Percentiles rank a stretch among this genome's conserved stretches.
Evolutionary conservation across 345 rosid genomes (phyloP).

Genomic region (Populus deltoides): DNA sequence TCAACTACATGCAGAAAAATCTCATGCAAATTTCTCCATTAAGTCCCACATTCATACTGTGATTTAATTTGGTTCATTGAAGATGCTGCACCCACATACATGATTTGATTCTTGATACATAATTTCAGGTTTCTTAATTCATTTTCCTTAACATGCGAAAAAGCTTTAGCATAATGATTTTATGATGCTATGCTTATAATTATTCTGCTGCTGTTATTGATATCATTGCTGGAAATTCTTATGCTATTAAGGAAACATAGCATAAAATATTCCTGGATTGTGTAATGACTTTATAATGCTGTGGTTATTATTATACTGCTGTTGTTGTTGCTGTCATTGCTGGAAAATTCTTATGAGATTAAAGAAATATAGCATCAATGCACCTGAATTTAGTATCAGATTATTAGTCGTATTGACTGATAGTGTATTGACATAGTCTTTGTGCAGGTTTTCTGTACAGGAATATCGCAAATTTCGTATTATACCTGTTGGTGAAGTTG

Average conservation of each 20-base stretch:
- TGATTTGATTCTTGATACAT: background rate
- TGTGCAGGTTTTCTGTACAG: slow-evolving; percentile 80
- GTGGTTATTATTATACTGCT: background rate
- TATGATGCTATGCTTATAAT: background rate
- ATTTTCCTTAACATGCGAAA: background rate
- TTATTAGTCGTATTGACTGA: slow-evolving; percentile 20
- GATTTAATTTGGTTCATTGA: background rate
- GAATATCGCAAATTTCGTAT: slow-evolving; percentile 78
- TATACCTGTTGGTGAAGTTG: slow-evolving; percentile 64
- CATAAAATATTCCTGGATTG: background rate
- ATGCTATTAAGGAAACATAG: background rate
- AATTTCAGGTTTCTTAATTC: background rate
- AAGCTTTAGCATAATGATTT: background rate
- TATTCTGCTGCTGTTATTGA: background rate
- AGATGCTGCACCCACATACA: background rate
- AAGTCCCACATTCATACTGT: background rate
- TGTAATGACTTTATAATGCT: background rate
- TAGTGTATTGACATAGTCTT: slow-evolving; percentile 46
- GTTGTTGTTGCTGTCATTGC: background rate
- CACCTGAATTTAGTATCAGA: background rate
- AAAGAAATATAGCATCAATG: background rate
- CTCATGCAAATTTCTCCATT: background rate
- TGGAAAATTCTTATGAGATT: background rate
- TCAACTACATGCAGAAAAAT: background rate
- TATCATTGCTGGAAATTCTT: background rate